phyloP scores from a whole-genome alignment of 768 basidiomycete species.

The Mycena olivaceomarginata region DNA sequence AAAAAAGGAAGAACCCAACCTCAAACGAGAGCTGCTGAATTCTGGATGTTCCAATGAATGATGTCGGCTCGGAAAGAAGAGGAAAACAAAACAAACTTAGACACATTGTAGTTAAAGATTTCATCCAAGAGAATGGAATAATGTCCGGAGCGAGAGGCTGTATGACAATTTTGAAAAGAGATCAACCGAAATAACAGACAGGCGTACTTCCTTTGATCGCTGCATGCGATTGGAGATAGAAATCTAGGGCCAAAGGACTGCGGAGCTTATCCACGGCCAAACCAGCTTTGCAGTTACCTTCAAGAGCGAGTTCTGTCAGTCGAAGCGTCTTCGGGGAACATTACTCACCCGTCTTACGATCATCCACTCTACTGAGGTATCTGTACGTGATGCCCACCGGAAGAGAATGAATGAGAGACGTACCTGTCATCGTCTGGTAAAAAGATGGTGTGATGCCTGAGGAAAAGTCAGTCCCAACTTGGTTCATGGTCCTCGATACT shows the following conservation, averaged over 20 bases:
- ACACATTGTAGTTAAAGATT: conserved; percentile 44
- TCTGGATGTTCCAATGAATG: conserved; percentile 11
- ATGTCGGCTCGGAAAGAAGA: neutral
- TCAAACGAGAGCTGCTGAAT: conserved; percentile 67
- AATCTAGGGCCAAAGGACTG: conserved; percentile 60
- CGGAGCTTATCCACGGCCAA: conserved; percentile 62
- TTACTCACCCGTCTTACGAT: conserved; percentile 55
- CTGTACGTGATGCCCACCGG: neutral
- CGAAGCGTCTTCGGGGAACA: neutral
- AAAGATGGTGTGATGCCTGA: conserved; percentile 73
- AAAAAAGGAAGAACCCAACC: neutral
- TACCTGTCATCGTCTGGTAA: conserved; percentile 57
- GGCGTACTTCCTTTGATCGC: conserved; percentile 73
- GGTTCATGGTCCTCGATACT: neutral
- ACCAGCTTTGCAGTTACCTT: conserved; percentile 70
- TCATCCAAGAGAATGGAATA: conserved; percentile 70
- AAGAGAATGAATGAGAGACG: neutral
- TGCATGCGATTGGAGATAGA: conserved; percentile 74
- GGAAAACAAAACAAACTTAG: neutral
- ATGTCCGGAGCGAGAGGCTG: conserved; percentile 64
- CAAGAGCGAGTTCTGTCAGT: neutral
- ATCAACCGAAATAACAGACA: neutral
- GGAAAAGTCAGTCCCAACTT: neutral
- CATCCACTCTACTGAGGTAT: conserved; percentile 50
- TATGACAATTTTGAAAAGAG: neutral